Conservation (phyloP, 1,284 basidiomycete species). For the Melampsora americana region DNA sequence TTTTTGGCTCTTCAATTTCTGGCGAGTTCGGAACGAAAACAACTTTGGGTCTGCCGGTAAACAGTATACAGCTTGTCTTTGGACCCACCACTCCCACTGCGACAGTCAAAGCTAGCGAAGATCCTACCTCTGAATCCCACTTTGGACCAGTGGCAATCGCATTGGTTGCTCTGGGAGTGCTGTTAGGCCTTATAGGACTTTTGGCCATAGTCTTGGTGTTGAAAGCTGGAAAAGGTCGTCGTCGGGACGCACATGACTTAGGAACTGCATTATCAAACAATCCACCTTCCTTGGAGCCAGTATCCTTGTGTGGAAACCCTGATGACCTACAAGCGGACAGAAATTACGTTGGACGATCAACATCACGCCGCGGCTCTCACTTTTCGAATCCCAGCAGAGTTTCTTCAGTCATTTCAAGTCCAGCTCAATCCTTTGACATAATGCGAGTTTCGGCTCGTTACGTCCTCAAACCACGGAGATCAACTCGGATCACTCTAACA, state of each 20-base stretch:
- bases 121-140: not conserved
- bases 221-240: not conserved
- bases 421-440: not conserved
- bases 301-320: too few species aligned
- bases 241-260: not conserved
- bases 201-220: not conserved
- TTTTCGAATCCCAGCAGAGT: not conserved
- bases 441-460: not conserved
- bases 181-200: not conserved
- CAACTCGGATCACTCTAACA: too few species aligned
- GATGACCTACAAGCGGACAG: too few species aligned
- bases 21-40: not conserved
- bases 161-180: not conserved
- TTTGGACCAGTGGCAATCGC: not conserved
- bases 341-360: too few species aligned
- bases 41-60: not conserved
- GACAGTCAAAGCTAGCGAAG: not conserved
- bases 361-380: too few species aligned
- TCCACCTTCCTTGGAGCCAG: not conserved
- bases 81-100: not conserved
- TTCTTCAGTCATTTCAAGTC: not conserved
- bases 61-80: not conserved
- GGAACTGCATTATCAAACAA: not conserved
- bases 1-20: too few species aligned
- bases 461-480: not conserved